Evolutionary conservation across 106 monocot genomes (phyloP), one percentile per base, ranked within the genome.

Genomic region (Alisma plantagoaquatica): DNA sequence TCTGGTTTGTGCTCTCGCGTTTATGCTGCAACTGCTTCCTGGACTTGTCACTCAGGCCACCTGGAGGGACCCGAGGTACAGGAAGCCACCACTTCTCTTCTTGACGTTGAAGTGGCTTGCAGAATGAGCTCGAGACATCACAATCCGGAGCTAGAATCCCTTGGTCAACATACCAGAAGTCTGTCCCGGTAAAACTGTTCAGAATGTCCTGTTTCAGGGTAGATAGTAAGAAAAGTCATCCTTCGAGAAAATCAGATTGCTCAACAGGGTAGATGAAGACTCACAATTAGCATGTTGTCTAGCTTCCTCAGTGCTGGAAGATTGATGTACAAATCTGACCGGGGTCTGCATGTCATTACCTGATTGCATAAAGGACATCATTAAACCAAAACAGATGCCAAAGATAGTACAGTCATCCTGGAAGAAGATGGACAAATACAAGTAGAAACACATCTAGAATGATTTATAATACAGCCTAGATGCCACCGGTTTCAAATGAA

Each of bases 71-170:
- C 23, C 80, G 69, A 23, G 93, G 93, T 6, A 81, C 72, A 17
- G 93, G 93, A 31, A 94, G 72, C 93, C 93, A 94, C 93, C 93
- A 94, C 33, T 94, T 94, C 60, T 84, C 91, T 51, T 87, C 82
- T 53, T 77, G 83, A 2, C 72, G 76, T 2, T 59, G 71, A 50
- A 75, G 23, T 0, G 62, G 59, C 43, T 41, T 67, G 8, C 65
- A 55, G 50, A 82, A 75, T 17, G 86, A 75, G 31, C 64, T 53
- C 5, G 92, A 79, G 29, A 73, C 73, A 49, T 92, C 83, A 38
- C 71, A 50, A 30, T 93, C 79, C 7, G 69, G 51, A 26, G 73
- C 70, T 25, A 72, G 10, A 31, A 80, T 75, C 18, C 83, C 93
- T 75, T 83, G 82, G 23, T 94, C 93, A 29, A 81, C 77, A 42